phyloP scores from a whole-genome alignment of 2,329 filamentous ascomycete species.

The Cladosporium sp. region DNA sequence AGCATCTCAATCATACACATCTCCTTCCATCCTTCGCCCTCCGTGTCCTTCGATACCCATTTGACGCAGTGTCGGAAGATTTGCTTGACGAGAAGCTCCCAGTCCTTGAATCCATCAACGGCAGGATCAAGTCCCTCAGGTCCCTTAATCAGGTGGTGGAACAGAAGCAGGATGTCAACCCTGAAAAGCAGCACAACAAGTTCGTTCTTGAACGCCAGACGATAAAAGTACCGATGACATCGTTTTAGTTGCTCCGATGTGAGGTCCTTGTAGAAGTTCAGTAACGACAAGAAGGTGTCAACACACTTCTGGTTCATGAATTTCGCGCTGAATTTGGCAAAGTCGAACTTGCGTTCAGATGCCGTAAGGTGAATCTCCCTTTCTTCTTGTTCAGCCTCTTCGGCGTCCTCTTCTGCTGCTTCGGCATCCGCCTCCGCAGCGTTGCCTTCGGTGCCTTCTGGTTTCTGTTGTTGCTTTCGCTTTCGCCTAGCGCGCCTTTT shows the following conservation, averaged over 20 bases:
- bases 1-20: conserved; percentile 79
- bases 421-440: conserved; percentile 23
- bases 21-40: conserved; percentile 68
- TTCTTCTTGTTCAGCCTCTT: conserved; percentile 64
- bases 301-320: conserved; percentile 83
- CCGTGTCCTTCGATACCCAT: conserved; percentile 53
- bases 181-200: conserved; percentile 84
- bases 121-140: conserved; percentile 68
- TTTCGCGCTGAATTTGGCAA: conserved; percentile 72
- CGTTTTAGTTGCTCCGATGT: conserved; percentile 78
- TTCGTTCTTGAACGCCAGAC: conserved; percentile 91
- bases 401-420: conserved; percentile 50
- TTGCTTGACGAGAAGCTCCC: conserved; percentile 84
- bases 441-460: conserved; percentile 18
- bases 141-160: conserved; percentile 89
- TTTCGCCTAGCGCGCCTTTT: conserved; percentile 69
- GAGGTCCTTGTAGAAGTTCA: conserved; percentile 75
- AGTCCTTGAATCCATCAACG: conserved; percentile 70
- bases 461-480: conserved; percentile 57
- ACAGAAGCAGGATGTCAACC: conserved; percentile 81
- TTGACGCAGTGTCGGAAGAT: conserved; percentile 76
- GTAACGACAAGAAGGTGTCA: conserved; percentile 81
- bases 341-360: conserved; percentile 90
- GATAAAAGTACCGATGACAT: conserved; percentile 89
- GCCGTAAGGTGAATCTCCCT: conserved; percentile 65